Base-by-base conservation (phyloP, 225 moss, liverwort and hornwort genomes). In the Marchantia polymorpha region DNA sequence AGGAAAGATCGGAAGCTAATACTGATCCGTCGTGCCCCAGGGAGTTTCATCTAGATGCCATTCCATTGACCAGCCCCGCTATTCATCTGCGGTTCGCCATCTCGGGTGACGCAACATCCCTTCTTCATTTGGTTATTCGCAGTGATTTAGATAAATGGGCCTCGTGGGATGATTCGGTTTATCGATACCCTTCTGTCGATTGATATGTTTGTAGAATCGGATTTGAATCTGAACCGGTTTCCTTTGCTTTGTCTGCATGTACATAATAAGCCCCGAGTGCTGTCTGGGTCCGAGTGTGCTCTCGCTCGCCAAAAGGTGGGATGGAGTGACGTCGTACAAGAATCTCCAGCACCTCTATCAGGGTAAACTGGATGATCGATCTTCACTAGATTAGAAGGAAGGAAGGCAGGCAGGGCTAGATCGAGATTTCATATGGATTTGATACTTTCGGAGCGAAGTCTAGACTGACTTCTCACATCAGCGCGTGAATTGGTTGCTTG, bases 271-370 rank as follows among this genome's bases (percentile, higher is more conserved):
- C 30, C 89, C 91, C 3, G 88, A 91, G 77, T 94, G 94, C 81
- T 94, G 92, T 79, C 78, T 92, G 15, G 88, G 82, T 59, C 73
- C 89, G 67, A 8, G 56, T 25, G 29, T 75, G 16, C 12, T 51
- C 23, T 25, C 20, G 0, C 54, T 92, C 64, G 54, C 53, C 7
- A 91, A 91, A 75, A 90, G 94, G 71, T 92, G 94, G 94, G 92
- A 94, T 76, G 92, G 91, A 69, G 91, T 89, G 23, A 94, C 91
- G 12, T 91, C 91, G 13, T 90, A 83, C 87, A 92, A 92, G 72
- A 92, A 91, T 60, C 81, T 91, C 69, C 74, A 86, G 72, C 93
- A 92, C 46, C 82, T 85, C 79, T 83, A 92, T 69, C 92, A 94
- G 90, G 92, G 93, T 94, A 30, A 69, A 0, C 63, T 6, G 1